Conservation (phyloP, 2,329 filamentous ascomycete species). For the Ophiostoma australiae region DNA sequence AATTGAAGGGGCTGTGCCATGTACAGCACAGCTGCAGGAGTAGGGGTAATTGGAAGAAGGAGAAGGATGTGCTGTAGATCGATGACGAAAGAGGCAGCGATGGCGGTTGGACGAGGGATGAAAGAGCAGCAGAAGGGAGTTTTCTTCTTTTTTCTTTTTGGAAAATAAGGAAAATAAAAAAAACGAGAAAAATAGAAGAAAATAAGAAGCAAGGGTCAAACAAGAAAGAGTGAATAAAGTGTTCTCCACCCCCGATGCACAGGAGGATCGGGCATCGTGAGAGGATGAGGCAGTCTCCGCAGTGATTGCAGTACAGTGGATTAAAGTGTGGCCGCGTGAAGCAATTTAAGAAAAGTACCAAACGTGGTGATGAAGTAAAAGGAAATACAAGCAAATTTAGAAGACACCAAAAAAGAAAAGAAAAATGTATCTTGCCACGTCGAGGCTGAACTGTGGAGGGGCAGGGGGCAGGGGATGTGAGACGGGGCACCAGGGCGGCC, state of each 20-base stretch:
- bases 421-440: not conserved
- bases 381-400: not conserved
- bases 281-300: not conserved
- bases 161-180: not conserved
- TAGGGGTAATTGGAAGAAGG: not conserved
- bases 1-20: not conserved
- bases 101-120: not conserved
- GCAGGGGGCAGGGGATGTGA: constrained; percentile 1
- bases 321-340: not conserved
- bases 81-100: not conserved
- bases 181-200: no score
- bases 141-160: no score
- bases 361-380: not conserved
- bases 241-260: not conserved
- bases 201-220: not conserved
- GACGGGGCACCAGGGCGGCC: not conserved
- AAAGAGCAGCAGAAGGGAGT: not conserved
- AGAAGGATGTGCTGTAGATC: not conserved
- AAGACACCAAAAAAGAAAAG: not conserved
- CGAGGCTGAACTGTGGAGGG: constrained; percentile 4
- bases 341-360: not conserved
- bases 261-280: not conserved
- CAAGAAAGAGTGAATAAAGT: not conserved
- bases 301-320: not conserved
- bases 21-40: not conserved